Base-by-base conservation (phyloP, 2,329 filamentous ascomycete genomes). In the Hypoxylon sp. region DNA sequence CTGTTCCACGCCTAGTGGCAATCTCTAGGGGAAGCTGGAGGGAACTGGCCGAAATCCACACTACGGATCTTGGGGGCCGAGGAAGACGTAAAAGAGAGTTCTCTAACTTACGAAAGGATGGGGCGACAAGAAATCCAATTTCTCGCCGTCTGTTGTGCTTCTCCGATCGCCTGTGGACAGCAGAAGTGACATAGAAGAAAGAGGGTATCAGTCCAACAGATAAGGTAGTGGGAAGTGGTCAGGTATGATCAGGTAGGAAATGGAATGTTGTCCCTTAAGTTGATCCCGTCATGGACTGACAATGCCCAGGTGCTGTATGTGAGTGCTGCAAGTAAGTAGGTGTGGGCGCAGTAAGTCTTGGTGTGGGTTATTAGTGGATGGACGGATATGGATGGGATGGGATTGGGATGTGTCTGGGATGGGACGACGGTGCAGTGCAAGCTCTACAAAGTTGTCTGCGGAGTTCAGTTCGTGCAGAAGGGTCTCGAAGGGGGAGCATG, bases 211-310 rank as follows among this genome's bases (percentile, higher is more conserved):
- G 56, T 32, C n/a, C 46, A 52, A 51, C 29, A 54, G 50, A 37
- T 60, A 29, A 24, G 21, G 13, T 58, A 48, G 21, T 37, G 21
- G 35, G n/a, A 29, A 50, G 31, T 56, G 24, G 48, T 69, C 42
- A 72, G 67, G 69, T 72, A 71, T 61, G 63, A 69, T 71, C 63
- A 68, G 68, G 68, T 69, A 70, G 60, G 62, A 68, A 68, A 70
- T 59, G 61, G 47, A 39, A 50, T 35, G 61, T 53, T 64, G 62
- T 52, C 48, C 27, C 65, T 63, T 53, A 62, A 63, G 62, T 63
- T 61, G 46, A 68, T 68, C 61, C 61, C 35, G 61, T 70, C 67
- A 62, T 55, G 59, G 53, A 63, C 56, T 53, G 52, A 35, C 53
- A 54, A 67, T 64, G 37, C 55, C 57, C 17, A 42, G 24, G 8